Base-by-base conservation (phyloP, 2,329 filamentous ascomycete genomes). In the Colletotrichum falcatum region DNA sequence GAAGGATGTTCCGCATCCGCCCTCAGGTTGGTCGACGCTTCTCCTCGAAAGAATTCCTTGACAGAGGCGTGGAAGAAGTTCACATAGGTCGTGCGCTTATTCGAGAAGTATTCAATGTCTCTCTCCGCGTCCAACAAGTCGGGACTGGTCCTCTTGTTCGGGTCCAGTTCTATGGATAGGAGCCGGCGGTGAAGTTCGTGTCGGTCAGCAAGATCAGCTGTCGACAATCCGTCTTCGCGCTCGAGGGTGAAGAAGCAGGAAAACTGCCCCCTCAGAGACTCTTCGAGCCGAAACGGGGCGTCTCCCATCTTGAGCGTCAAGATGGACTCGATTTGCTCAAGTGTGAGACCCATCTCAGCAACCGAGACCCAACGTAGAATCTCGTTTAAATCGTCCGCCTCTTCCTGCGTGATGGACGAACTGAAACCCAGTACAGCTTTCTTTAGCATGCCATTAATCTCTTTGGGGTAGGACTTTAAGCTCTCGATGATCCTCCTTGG, bases 171-270 rank as follows among this genome's bases (percentile, higher is more conserved):
- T 7, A 56, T 18, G 5, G 56, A 53, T 23, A 51, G 26, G 1
- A 37, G 42, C 8, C 56, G 72, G 70, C 77, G 77, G 11, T 75
- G 75, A 20, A 76, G 74, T 54, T 83, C 81, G 58, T 78, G 75
- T n/a, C 81, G 78, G 20, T 80, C 81, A 44, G 82, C 76, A 1
- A 83, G 73, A 53, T 83, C 82, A 20, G 83, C 81, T 0, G 82
- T 83, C 0, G 82, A 81, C 12, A 82, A 72, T 0, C 82, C 83
- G 55, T 85, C 84, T 42, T 84, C 82, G 0, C 84, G 77, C 59
- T 82, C 79, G 0, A 86, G 77, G 8, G 80, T 81, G 49, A 86
- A 86, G 56, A 86, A 85, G 61, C 82, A 84, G 0, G 82, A 81
- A 54, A 82, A 86, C 55, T 84, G 82, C 0, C 80, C 81, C 2